Base-by-base conservation (phyloP, 2,329 filamentous ascomycete species). In the Phyllosticta paracitricarpa region DNA sequence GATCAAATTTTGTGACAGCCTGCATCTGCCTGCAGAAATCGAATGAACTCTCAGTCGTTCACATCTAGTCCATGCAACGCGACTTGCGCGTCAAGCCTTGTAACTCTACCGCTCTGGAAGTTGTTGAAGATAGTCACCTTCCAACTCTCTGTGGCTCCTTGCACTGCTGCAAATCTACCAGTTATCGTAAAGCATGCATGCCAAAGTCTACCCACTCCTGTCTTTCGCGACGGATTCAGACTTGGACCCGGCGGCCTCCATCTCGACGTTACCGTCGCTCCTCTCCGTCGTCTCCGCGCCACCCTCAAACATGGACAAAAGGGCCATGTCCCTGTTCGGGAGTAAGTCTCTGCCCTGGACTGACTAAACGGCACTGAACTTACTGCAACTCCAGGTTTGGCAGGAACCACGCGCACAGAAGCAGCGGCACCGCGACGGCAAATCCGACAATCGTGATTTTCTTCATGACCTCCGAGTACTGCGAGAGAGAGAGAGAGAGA, bases 391-490 rank as follows among this genome's bases (percentile, higher is more conserved):
- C 26, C 12, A 58, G 25, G 19, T 58, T 48, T 4, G 56, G 56
- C 40, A 58, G 14, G 24, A 58, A 19, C 57, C 57, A 54, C 6
- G 57, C 51, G 10, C 51, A 48, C n/a, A 54, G 24, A 8, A 59
- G 22, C 48, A 59, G 28, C 57, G 57, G 57, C 17, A 40, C 57
- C 48, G 57, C 51, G 19, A 54, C n/a, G 25, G 57, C 51, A 17
- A 59, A 22, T 7, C 40, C 57, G 10, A 48, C 56, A 26, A 53
- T 58, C 4, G 40, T 58, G 24, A 58, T 58, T 3, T 58, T 28
- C 56, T 58, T 58, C 48, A 53, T 58, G 19, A 58, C 56, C 12
- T 58, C 56, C 24, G 56, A 58, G 56, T 58, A 58, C 56, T 57
- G 30, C 9, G 48, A 12, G n/a, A 22, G 19, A 22, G 19, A 22